Evolutionary conservation across 257 asterid species (phyloP), one percentile per base, ranked within the genome.

Genomic region (Capsicum pubescens): DNA sequence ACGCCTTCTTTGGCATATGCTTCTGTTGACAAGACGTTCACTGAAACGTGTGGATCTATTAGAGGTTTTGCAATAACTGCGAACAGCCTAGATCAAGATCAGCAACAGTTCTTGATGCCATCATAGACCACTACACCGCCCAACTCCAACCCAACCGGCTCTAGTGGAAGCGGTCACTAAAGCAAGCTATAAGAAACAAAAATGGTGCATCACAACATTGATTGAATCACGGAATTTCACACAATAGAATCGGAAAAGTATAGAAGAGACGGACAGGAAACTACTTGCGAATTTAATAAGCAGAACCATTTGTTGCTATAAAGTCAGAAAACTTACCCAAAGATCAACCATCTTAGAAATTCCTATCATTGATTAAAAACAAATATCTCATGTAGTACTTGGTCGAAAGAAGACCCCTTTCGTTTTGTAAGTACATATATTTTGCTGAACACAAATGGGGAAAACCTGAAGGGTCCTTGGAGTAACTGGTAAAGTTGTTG

Each of bases 81-180:
- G 26, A 74, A 12, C 8, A 76, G 19, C 15, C 6, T 52, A 11
- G 44, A 74, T 76, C 81, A 76, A 50, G 81, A 76, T 76, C 81
- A 76, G 81, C 21, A 76, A 76, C 14, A 76, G 81, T 52, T 19
- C 42, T 2, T 21, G 21, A 7, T 21, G 61, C 6, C 42, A 8
- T 52, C 63, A 76, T 8, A 54, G 26, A 76, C 63, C 81, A 76
- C 80, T 72, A 48, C 8, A 74, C 80, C 44, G 8, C 57, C 60
- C 12, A 0, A 3, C 39, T 11, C 68, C 68, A 61, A 13, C 68
- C 68, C 39, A 19, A 3, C 36, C 15, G 3, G 68, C 70, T 21
- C 70, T 63, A 63, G 70, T 63, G 70, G 70, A 63, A 63, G 69
- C 12, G 21, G 14, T 15, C 21, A 63, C 15, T 15, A 63, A 56